phyloP scores from a whole-genome alignment of 2,329 filamentous ascomycete species.

The Alternaria brassicicola region DNA sequence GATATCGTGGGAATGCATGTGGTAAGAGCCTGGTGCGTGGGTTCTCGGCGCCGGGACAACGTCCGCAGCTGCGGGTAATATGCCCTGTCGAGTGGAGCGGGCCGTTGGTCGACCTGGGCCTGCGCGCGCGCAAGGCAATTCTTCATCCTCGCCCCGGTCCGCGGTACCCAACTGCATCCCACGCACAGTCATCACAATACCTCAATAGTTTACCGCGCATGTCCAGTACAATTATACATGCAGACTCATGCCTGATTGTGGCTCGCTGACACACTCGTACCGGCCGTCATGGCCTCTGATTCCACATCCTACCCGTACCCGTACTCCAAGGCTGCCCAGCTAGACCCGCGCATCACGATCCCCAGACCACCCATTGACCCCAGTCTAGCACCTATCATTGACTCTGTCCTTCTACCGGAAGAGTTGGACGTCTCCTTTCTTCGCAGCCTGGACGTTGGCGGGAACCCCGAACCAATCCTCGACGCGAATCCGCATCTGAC shows the following conservation, averaged over 20 bases:
- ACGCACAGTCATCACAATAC: neutral
- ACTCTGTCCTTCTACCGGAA: conserved; percentile 11
- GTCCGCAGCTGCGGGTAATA: neutral
- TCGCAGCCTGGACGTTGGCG: conserved; percentile 6
- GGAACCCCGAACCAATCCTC: conserved; percentile 55
- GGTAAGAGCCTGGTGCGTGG: neutral
- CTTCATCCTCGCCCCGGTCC: neutral
- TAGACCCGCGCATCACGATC: conserved; percentile 17
- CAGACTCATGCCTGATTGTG: neutral
- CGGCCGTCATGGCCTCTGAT: neutral
- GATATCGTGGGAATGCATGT: neutral
- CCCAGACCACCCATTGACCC: conserved; percentile 11
- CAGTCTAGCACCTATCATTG: conserved; percentile 9
- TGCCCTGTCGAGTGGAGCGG: neutral
- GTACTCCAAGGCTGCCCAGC: conserved; percentile 14
- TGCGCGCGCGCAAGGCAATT: neutral
- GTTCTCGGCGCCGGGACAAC: neutral
- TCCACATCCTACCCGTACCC: neutral
- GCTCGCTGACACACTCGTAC: neutral
- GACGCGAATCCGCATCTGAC: conserved; percentile 61
- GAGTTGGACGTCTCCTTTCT: conserved; percentile 18
- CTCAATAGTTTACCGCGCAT: neutral
- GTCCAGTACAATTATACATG: neutral
- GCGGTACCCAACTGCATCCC: neutral
- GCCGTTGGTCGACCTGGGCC: neutral